Conservation (phyloP, 257 asterid genomes). For the Perilla frutescens region DNA sequence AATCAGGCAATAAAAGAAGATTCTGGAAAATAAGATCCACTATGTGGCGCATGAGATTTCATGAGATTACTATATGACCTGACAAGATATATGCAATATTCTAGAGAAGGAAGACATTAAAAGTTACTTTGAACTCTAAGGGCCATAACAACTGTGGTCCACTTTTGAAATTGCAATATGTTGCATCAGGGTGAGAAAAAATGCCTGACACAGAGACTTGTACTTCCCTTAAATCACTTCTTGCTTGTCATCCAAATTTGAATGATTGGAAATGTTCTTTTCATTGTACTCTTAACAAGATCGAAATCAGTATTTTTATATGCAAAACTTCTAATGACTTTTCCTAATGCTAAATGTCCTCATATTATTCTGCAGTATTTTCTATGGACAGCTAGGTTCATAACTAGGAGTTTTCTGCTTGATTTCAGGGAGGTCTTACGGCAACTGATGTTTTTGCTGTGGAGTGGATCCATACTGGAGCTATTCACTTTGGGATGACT, state of each 20-base stretch:
- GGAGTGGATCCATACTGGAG: slow-evolving; percentile 95
- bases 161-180: background rate
- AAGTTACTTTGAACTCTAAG: background rate
- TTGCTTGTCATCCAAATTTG: slow-evolving; percentile 1
- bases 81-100: background rate
- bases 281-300: background rate
- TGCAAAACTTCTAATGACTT: background rate
- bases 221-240: background rate
- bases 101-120: background rate
- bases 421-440: slow-evolving; percentile 90
- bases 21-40: background rate
- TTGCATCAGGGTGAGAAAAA: background rate
- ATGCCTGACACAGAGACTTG: background rate
- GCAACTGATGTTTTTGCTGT: slow-evolving; percentile 97
- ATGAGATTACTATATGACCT: background rate
- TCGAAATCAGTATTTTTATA: background rate
- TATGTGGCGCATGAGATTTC: background rate
- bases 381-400: slow-evolving; percentile 27
- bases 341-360: slow-evolving; percentile 10
- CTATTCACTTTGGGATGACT: slow-evolving; percentile 92
- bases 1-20: background rate
- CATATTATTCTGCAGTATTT: slow-evolving; percentile 1
- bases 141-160: background rate
- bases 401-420: slow-evolving; percentile 32
- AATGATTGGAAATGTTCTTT: background rate